Base-by-base conservation (phyloP, 805 yeast species). In the Hermanozyma aechmeae region DNA sequence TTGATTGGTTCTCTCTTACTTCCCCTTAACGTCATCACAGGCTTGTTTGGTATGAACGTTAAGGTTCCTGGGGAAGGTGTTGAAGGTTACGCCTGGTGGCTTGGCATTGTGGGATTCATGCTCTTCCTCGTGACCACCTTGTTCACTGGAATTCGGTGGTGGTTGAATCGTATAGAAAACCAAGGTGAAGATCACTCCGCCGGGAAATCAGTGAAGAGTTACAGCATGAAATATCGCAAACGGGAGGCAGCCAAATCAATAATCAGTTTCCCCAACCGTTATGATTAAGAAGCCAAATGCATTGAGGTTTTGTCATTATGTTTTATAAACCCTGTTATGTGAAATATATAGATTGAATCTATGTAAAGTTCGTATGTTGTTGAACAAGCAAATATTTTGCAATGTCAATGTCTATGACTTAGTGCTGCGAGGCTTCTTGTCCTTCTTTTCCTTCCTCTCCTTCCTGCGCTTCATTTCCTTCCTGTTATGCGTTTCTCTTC, bases 1-100 rank as follows among this genome's bases (percentile, higher is more conserved):
- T 46, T 89, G 35, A 61, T 89, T 20, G 97, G 96, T 68, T 86
- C 96, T 0, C 66, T 89, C 45, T 62, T 89, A 17, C 80, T 89
- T 38, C 97, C 97, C 11, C 68, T 89, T 65, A 89, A 89, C 51
- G 61, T 89, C 33, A 69, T 89, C 25, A 85, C 96, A 2, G 95
- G 96, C 51, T 49, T 87, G 38, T 89, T 89, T 56, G 96, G 96
- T 46, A 89, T 89, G 98, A 89, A 89, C 54, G 97, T 89, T 13
- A 55, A 44, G 9, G 81, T 89, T 16, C 96, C 96, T 0, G 96
- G 96, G 16, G 30, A 34, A 16, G 56, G 32, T 2, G 26, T n/a
- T n/a, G n/a, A n/a, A n/a, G n/a, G n/a, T n/a, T n/a, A n/a, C n/a
- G 21, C 10, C 21, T 41, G 45, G 55, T 84, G 73, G 49, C 74